phyloP scores from a whole-genome alignment of 495 filamentous ascomycete genomes.

The Penicillium maclennaniae region DNA sequence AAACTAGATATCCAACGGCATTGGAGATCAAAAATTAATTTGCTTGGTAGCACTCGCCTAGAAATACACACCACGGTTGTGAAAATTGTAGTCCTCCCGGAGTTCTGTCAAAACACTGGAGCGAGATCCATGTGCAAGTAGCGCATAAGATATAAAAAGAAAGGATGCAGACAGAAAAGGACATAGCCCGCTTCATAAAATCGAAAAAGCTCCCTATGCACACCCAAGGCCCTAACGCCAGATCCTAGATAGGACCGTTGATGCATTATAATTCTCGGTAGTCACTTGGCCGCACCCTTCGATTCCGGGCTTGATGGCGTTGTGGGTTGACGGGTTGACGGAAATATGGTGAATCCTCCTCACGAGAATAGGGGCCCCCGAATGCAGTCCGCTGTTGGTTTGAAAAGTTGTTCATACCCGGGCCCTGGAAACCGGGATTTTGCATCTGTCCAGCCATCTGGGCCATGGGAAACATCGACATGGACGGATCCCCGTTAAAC shows the following conservation, averaged over 20 bases:
- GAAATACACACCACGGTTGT: constrained; percentile 7
- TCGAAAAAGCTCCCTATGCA: not conserved
- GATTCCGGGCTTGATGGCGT: constrained; percentile 75
- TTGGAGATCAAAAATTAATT: not conserved
- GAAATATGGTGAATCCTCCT: constrained; percentile 91
- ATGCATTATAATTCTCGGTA: constrained; percentile 69
- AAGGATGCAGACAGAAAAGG: constrained; percentile 4
- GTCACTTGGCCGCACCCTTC: constrained; percentile 78
- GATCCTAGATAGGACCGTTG: not conserved
- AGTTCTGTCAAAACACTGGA: constrained; percentile 1
- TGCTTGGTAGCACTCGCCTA: not conserved
- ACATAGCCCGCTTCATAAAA: not conserved
- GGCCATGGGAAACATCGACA: constrained; percentile 35
- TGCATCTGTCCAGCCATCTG: constrained; percentile 31
- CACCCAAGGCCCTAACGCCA: not conserved
- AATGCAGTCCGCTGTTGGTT: constrained; percentile 72
- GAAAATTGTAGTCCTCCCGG: constrained; percentile 2
- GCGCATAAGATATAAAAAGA: not conserved
- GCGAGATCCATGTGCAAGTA: constrained; percentile 1
- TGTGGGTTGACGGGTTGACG: constrained; percentile 95
- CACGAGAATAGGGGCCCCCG: constrained; percentile 56
- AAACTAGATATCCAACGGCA: not conserved
- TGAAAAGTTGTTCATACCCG: constrained; percentile 50
- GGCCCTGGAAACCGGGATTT: constrained; percentile 31
- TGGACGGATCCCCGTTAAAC: constrained; percentile 43